phyloP scores from a whole-genome alignment of 176 grass and related monocot species.

The Hyparrhenia diplandra region DNA sequence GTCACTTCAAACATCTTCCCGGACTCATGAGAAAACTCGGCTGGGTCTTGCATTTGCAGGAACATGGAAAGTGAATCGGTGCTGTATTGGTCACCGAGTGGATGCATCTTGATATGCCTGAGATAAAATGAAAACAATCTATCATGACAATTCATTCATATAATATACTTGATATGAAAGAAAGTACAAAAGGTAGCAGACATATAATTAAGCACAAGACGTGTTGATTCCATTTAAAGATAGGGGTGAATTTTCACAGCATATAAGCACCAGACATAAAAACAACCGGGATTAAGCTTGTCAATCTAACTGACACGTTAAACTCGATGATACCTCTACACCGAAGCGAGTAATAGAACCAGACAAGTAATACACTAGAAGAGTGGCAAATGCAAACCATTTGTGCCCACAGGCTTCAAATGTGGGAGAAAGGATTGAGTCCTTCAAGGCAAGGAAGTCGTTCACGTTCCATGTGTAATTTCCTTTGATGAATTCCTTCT shows the following conservation, averaged over 20 bases:
- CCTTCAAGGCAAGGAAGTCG: background rate
- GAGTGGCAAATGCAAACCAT: slow-evolving; percentile 13
- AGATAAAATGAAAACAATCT: background rate
- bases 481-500: slow-evolving; percentile 27
- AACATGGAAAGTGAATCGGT: slow-evolving; percentile 13
- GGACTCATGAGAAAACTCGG: background rate
- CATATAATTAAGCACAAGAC: background rate
- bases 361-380: background rate
- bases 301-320: background rate
- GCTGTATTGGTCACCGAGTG: background rate
- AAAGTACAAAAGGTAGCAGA: no score
- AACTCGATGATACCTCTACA: background rate
- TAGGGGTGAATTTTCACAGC: background rate
- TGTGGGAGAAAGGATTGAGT: background rate
- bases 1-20: slow-evolving; percentile 9
- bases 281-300: background rate
- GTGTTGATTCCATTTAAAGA: background rate
- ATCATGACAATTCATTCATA: background rate
- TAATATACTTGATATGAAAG: background rate
- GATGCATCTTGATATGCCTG: slow-evolving; percentile 16
- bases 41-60: background rate
- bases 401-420: slow-evolving; percentile 18
- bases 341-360: background rate
- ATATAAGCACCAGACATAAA: background rate
- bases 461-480: slow-evolving; percentile 29